phyloP scores from a whole-genome alignment of 768 basidiomycete species.

The Termitomyces sp. region DNA sequence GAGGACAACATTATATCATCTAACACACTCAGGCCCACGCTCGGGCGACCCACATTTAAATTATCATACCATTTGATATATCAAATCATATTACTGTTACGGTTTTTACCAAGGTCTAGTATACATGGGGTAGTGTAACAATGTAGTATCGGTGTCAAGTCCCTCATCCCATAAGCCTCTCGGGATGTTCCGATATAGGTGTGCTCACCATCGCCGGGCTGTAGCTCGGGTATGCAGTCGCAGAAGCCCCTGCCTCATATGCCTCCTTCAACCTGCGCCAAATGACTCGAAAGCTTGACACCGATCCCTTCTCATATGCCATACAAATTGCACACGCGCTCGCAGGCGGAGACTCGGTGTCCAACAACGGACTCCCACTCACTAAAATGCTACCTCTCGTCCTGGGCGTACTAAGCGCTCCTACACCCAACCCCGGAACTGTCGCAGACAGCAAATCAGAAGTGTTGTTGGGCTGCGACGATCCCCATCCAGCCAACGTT shows the following conservation, averaged over 20 bases:
- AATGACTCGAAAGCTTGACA: constrained; percentile 78
- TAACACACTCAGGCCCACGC: neutral
- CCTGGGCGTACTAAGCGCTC: constrained; percentile 15
- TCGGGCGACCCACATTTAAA: neutral
- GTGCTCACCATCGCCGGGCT: constrained; percentile 42
- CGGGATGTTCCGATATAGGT: constrained; percentile 39
- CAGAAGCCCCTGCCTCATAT: constrained; percentile 44
- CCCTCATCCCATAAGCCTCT: constrained; percentile 28
- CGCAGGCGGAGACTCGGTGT: constrained; percentile 30
- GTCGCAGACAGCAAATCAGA: constrained; percentile 14
- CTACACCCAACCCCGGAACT: constrained; percentile 5
- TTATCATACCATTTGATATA: neutral
- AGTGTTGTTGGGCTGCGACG: constrained; percentile 10
- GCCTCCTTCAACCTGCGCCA: constrained; percentile 70
- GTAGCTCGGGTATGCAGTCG: constrained; percentile 28
- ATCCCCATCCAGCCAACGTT: neutral
- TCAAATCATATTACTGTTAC: neutral
- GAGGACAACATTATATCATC: constrained; percentile 1
- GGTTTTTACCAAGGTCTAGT: neutral
- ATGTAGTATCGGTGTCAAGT: neutral
- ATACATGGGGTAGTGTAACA: neutral
- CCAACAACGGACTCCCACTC: constrained; percentile 18
- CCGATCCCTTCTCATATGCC: constrained; percentile 87
- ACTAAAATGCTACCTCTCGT: constrained; percentile 23
- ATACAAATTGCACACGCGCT: constrained; percentile 66